Evolutionary conservation across 2,329 filamentous ascomycete species (phyloP), one percentile per base, ranked within the genome.

Genomic region (Aspergillus costaricaensis): DNA sequence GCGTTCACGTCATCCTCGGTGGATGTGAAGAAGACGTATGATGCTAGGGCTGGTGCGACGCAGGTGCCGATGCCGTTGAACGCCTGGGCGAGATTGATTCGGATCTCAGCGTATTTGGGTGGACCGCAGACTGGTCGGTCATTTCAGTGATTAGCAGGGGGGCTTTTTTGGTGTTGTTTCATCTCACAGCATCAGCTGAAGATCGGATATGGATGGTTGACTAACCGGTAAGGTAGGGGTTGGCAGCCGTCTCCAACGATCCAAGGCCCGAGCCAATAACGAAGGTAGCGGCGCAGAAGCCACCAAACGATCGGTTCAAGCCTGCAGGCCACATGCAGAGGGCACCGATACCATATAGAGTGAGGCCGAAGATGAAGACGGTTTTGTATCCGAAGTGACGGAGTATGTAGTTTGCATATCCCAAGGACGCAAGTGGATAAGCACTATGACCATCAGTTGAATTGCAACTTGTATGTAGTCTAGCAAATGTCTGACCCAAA

Each of bases 271-370:
- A 88, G 30, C 89, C 90, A 60, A 92, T 88, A 63, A 92, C 84
- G 74, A 92, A 91, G 67, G 91, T 81, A 55, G 76, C 84, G 38
- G 84, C 85, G 68, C 89, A 91, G 77, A 92, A 93, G 8, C 90
- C 91, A 25, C 82, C 85, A 69, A 92, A 93, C 15, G 86, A 90
- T 48, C 83, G 83, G 61, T 91, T 84, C 9, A 93, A 85, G 7
- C 88, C 89, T 1, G 88, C 89, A 0, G 91, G 91, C 91, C 91
- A 95, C 77, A 94, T 93, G 77, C 92, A 91, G 64, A 94, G 86
- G 38, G 90, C 91, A 1, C 89, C 89, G 5, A 86, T 81, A 1
- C 88, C 87, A 73, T 91, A 91, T 48, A 92, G 82, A 59, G 77
- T 81, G 6, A 92, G 81, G 39, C 90, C 91, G 27, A 88, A 81